These are phyloP conservation scores for Cyamopsis tetragonoloba DNA, from an alignment of 306 rosid genomes.

Conservation along the genomic window DNA sequence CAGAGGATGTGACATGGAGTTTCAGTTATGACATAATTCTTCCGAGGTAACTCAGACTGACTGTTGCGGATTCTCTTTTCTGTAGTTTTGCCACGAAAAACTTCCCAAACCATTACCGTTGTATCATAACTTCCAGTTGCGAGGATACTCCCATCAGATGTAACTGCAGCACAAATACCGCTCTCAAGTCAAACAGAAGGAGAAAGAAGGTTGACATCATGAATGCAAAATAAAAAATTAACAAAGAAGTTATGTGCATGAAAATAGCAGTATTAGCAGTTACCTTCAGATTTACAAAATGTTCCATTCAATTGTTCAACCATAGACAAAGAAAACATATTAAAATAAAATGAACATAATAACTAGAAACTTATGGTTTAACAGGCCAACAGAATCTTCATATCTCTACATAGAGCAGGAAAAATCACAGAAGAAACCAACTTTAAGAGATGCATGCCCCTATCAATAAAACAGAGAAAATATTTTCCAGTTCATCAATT, in stretches of 20 bases:
- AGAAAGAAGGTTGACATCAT: slow-evolving; percentile 6
- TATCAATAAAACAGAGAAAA: slow-evolving; percentile 9
- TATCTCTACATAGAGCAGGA: slow-evolving; percentile 2
- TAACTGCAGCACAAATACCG: slow-evolving; percentile 62
- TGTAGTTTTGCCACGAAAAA: slow-evolving; percentile 60
- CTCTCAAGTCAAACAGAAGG: slow-evolving; percentile 22
- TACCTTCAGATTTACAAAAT: not conserved
- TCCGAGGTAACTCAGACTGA: slow-evolving; percentile 72
- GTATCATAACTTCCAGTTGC: slow-evolving; percentile 99
- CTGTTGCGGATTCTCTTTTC: slow-evolving; percentile 72
- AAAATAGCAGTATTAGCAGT: not conserved
- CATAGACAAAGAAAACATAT: slow-evolving; percentile 2
- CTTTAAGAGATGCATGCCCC: slow-evolving; percentile 15
- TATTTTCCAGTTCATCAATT: slow-evolving; percentile 9
- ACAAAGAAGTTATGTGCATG: slow-evolving; percentile 4
- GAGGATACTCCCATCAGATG: slow-evolving; percentile 93
- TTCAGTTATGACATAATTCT: slow-evolving; percentile 73
- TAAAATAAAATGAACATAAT: slow-evolving; percentile 6
- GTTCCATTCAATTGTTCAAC: not conserved
- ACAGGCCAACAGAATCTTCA: not conserved
- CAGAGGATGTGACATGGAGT: slow-evolving; percentile 95
- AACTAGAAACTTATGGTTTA: not conserved
- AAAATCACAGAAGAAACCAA: slow-evolving; percentile 1
- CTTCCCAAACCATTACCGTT: slow-evolving; percentile 97
- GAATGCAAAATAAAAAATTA: not conserved